A percentile compares a stretch with the other conserved stretches of the same genome.
These are phyloP conservation scores for Plectosphaerella plurivora DNA, from an alignment of 2,329 filamentous ascomycete genomes.

Conservation along the genomic window DNA sequence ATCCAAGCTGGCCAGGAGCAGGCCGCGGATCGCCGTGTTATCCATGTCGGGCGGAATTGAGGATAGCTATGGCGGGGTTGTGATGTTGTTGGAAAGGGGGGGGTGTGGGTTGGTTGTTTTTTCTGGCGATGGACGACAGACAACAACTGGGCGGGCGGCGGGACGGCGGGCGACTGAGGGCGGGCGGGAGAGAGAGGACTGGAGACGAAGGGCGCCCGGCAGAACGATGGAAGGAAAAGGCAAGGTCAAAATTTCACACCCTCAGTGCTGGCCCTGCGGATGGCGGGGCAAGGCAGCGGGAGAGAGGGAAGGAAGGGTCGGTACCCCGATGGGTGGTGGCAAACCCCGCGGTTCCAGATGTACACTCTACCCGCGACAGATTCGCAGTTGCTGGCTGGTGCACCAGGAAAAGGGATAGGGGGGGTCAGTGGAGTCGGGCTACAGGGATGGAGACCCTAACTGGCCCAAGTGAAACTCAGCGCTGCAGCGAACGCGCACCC, in stretches of 20 bases:
- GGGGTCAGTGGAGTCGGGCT: too few species aligned
- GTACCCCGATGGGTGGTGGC: neutral
- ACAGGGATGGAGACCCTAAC: too few species aligned
- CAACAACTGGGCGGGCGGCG: slow-evolving; percentile 3
- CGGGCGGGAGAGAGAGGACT: slow-evolving; percentile 6
- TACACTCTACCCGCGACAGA: neutral
- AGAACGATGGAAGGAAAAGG: slow-evolving; percentile 7
- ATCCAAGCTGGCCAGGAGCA: slow-evolving; percentile 73
- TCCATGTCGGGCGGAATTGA: slow-evolving; percentile 53
- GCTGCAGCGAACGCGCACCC: too few species aligned
- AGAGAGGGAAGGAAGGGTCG: neutral
- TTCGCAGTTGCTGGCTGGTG: too few species aligned
- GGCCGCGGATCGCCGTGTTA: slow-evolving; percentile 67
- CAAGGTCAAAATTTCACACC: slow-evolving; percentile 9
- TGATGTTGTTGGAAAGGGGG: neutral
- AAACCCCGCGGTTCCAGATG: slow-evolving; percentile 1
- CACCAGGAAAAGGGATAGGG: too few species aligned
- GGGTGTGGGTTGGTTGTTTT: neutral
- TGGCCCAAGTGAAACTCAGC: too few species aligned
- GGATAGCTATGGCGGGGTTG: neutral
- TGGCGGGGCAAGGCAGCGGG: slow-evolving; percentile 9
- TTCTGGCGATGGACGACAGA: neutral
- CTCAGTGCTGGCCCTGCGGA: slow-evolving; percentile 5
- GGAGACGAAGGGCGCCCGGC: slow-evolving; percentile 12
- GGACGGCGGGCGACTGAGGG: slow-evolving; percentile 11